Evolutionary conservation across 495 filamentous ascomycete genomes (phyloP).

Genomic region (Aspergillus haitiensis): DNA sequence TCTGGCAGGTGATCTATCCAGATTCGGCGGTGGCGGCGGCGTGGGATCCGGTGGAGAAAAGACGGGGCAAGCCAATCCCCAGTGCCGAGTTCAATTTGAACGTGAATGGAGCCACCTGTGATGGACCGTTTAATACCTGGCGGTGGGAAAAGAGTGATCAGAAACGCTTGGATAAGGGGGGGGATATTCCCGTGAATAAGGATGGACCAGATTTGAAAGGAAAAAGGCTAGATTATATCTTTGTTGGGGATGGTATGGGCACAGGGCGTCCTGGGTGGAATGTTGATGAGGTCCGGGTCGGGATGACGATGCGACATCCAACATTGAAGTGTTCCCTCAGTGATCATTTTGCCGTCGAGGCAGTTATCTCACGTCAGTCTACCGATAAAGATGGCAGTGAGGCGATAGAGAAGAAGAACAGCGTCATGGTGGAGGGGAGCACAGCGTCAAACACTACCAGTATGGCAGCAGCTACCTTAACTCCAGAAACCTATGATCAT

Average conservation of each 20-base stretch:
- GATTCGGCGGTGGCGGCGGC: constrained; percentile 74
- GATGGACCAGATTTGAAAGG: constrained; percentile 67
- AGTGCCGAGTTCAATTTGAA: constrained; percentile 72
- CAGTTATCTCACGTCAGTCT: constrained; percentile 37
- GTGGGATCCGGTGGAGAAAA: constrained; percentile 59
- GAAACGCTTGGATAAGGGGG: constrained; percentile 59
- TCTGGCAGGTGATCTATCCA: constrained; percentile 78
- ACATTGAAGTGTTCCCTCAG: constrained; percentile 78
- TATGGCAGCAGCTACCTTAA: constrained; percentile 38
- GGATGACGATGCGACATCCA: constrained; percentile 83
- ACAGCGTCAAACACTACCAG: constrained; percentile 9
- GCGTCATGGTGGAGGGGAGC: background rate
- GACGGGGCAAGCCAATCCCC: constrained; percentile 53
- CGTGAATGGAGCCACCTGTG: constrained; percentile 85
- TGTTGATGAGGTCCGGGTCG: constrained; percentile 66
- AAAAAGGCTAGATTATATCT: constrained; percentile 95
- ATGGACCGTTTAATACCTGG: constrained; percentile 88
- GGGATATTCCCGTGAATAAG: constrained; percentile 54
- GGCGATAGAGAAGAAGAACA: background rate
- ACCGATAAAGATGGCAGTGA: background rate
- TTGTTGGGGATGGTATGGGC: constrained; percentile 56
- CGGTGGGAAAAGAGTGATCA: constrained; percentile 70
- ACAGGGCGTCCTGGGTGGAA: constrained; percentile 53
- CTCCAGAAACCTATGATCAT: constrained; percentile 64
- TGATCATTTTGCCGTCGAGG: constrained; percentile 83